These are phyloP conservation scores for Pterulicium gracile DNA, from an alignment of 1,284 basidiomycete species.

Conservation along the genomic window DNA sequence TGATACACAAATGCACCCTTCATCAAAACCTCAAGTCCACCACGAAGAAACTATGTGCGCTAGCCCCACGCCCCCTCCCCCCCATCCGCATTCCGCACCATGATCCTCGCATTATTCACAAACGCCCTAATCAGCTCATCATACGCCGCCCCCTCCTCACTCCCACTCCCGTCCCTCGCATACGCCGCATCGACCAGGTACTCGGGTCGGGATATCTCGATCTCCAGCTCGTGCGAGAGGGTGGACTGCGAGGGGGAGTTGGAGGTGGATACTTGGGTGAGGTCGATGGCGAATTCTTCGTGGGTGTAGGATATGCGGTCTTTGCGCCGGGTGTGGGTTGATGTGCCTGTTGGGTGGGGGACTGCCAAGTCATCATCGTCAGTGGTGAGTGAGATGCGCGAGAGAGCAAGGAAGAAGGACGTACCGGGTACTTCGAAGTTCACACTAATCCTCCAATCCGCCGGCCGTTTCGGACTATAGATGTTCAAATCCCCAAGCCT, in stretches of 20 bases:
- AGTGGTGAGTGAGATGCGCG: conserved; percentile 12
- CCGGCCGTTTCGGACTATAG: conserved; percentile 68
- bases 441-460: conserved; percentile 91
- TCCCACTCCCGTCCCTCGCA: conserved; percentile 56
- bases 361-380: conserved; percentile 25
- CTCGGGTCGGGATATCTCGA: conserved; percentile 56
- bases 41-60: too few species aligned
- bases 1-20: too few species aligned
- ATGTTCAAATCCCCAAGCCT: conserved; percentile 85
- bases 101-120: conserved; percentile 69
- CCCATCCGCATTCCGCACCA: conserved; percentile 52
- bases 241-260: conserved; percentile 38
- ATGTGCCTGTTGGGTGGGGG: conserved; percentile 45
- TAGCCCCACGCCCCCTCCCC: conserved; percentile 17
- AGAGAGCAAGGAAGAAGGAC: conserved; percentile 14
- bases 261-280: conserved; percentile 79
- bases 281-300: conserved; percentile 86
- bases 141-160: too few species aligned
- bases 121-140: conserved; percentile 77
- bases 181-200: conserved; percentile 48
- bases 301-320: conserved; percentile 90
- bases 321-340: conserved; percentile 62
- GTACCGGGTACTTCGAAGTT: conserved; percentile 74
- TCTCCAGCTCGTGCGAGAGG: conserved; percentile 58
- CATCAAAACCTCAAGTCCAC: too few species aligned